These are phyloP conservation scores for Kodamaea sp. DNA, from an alignment of 1,139 yeast species.

Conservation along the genomic window DNA sequence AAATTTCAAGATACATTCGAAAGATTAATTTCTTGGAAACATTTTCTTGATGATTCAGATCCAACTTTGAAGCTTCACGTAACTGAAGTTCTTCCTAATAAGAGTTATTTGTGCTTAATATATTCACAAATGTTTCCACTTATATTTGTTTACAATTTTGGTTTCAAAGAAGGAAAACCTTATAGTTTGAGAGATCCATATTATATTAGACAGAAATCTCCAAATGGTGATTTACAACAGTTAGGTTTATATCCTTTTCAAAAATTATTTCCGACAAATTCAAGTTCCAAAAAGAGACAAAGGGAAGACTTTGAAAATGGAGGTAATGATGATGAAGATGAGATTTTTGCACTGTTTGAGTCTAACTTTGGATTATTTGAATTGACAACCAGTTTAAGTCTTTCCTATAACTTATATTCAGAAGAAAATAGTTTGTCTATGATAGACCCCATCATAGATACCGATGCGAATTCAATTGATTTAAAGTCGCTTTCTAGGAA, in stretches of 20 bases:
- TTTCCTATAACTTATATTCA: slow-evolving; percentile 10
- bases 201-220: slow-evolving; percentile 14
- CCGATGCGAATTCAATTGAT: background rate
- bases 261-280: background rate
- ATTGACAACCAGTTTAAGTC: slow-evolving; percentile 14
- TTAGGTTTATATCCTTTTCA: slow-evolving; percentile 8
- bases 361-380: slow-evolving; percentile 19
- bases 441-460: background rate
- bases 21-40: slow-evolving; percentile 67
- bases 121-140: slow-evolving; percentile 43
- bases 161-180: slow-evolving; percentile 35
- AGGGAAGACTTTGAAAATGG: slow-evolving; percentile 7
- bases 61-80: slow-evolving; percentile 48
- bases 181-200: slow-evolving; percentile 41
- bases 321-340: background rate
- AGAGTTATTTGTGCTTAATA: slow-evolving; percentile 28
- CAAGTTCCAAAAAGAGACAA: background rate
- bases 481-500: background rate
- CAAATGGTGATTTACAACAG: slow-evolving; percentile 15
- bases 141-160: slow-evolving; percentile 43
- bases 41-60: slow-evolving; percentile 53
- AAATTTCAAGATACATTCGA: slow-evolving; percentile 23
- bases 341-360: background rate
- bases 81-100: slow-evolving; percentile 12
- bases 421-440: background rate